These are phyloP conservation scores for Lachancea cidri DNA, from an alignment of 805 yeast genomes.

Conservation along the genomic window DNA sequence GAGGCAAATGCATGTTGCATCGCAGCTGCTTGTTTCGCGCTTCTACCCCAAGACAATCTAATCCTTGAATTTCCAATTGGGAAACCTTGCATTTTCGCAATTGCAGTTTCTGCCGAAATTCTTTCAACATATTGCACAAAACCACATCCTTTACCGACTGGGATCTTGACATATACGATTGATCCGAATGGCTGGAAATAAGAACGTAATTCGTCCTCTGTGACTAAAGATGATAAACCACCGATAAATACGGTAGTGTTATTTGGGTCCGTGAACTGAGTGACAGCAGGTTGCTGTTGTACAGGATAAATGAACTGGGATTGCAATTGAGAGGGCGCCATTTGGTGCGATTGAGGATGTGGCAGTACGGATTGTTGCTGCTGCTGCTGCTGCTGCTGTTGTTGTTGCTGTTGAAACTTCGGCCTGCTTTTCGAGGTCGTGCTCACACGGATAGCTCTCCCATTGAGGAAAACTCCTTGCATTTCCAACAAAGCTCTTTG, in stretches of 20 bases:
- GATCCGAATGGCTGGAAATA: constrained; percentile 66
- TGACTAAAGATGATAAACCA: constrained; percentile 53
- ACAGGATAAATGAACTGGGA: constrained; percentile 26
- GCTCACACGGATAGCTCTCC: constrained; percentile 73
- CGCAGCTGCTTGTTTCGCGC: constrained; percentile 30
- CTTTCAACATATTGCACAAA: constrained; percentile 78
- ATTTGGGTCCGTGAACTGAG: constrained; percentile 70
- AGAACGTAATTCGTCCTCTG: constrained; percentile 56
- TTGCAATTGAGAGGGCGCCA: constrained; percentile 3
- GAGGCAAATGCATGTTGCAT: constrained; percentile 16
- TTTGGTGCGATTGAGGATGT: constrained; percentile 2
- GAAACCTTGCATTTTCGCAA: constrained; percentile 83
- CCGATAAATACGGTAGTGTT: constrained; percentile 73
- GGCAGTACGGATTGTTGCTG: constrained; percentile 5
- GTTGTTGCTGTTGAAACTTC: constrained; percentile 13
- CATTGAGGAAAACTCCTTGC: constrained; percentile 72
- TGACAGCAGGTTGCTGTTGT: constrained; percentile 50
- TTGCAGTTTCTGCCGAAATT: constrained; percentile 80
- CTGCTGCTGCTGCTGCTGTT: constrained; percentile 14
- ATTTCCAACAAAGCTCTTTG: constrained; percentile 69
- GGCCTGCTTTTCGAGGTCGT: constrained; percentile 50
- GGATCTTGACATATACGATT: constrained; percentile 72
- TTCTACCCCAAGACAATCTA: constrained; percentile 84
- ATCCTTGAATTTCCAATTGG: constrained; percentile 81
- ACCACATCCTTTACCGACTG: constrained; percentile 73